Conservation (phyloP, 2,329 filamentous ascomycete species). For the Penicillium sp. region DNA sequence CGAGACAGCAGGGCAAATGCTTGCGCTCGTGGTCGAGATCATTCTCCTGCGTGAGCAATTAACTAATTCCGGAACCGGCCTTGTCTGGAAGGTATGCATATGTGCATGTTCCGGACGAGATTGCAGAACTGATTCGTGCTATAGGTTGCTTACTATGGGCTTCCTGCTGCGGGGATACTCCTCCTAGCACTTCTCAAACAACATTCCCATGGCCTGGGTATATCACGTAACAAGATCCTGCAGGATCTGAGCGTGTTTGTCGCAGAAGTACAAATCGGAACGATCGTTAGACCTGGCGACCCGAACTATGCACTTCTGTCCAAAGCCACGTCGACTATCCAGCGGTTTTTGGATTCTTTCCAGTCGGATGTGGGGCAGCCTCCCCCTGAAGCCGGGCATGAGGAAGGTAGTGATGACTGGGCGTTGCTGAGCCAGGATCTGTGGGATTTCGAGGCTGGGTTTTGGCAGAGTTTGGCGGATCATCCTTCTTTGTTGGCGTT, state of each 20-base stretch:
- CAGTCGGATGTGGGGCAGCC: slow-evolving; percentile 13
- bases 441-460: slow-evolving; percentile 28
- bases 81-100: slow-evolving; percentile 27
- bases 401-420: slow-evolving; percentile 21
- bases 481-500: slow-evolving; percentile 24
- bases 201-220: slow-evolving; percentile 7
- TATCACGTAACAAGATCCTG: slow-evolving; percentile 19
- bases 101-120: too few relatives aligned
- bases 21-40: slow-evolving; percentile 25
- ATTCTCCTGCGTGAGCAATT: slow-evolving; percentile 27
- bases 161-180: slow-evolving; percentile 29
- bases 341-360: slow-evolving; percentile 25
- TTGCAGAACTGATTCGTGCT: background rate
- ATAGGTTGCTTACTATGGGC: slow-evolving; percentile 28
- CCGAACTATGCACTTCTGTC: slow-evolving; percentile 25
- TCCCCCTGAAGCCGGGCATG: slow-evolving; percentile 5
- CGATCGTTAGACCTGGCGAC: slow-evolving; percentile 22
- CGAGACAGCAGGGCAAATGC: slow-evolving; percentile 26
- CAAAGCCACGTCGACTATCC: slow-evolving; percentile 25
- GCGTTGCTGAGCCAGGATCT: slow-evolving; percentile 20
- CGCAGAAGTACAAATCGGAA: slow-evolving; percentile 25
- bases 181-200: slow-evolving; percentile 27
- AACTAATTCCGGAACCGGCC: slow-evolving; percentile 26
- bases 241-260: slow-evolving; percentile 30
- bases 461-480: slow-evolving; percentile 27